Percentiles rank a stretch among this genome's conserved stretches.
phyloP scores from a whole-genome alignment of 2,329 filamentous ascomycete genomes.

The Calycina herbarum region DNA sequence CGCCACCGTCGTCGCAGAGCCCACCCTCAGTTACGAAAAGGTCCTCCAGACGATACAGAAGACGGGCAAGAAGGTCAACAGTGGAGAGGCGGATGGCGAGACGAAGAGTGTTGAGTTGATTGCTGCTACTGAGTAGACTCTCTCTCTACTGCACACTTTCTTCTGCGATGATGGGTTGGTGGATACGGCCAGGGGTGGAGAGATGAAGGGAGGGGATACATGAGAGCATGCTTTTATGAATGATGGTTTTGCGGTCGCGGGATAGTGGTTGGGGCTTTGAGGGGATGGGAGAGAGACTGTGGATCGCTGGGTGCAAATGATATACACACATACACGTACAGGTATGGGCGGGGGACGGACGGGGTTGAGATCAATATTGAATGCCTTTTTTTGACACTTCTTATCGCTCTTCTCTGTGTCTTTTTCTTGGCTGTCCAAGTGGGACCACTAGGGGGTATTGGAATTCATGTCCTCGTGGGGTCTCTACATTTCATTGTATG shows the following conservation, averaged over 20 bases:
- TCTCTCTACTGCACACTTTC: not conserved
- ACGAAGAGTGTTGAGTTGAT: conserved; percentile 15
- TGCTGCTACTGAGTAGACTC: not conserved
- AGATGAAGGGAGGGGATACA: not conserved
- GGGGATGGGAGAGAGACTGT: too few species aligned
- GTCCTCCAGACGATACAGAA: conserved; percentile 86
- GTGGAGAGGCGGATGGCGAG: conserved; percentile 68
- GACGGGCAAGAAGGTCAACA: conserved; percentile 90
- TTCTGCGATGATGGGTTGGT: not conserved
- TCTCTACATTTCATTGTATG: too few species aligned
- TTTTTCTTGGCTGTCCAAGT: too few species aligned
- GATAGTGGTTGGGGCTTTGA: too few species aligned
- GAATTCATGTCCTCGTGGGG: too few species aligned
- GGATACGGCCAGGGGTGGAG: not conserved
- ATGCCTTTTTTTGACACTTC: too few species aligned
- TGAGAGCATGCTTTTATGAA: not conserved
- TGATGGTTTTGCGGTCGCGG: not conserved
- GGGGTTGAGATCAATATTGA: too few species aligned
- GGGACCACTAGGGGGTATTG: too few species aligned
- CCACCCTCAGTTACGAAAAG: conserved; percentile 72
- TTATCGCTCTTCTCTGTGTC: too few species aligned
- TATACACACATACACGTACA: too few species aligned
- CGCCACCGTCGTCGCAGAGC: conserved; percentile 72
- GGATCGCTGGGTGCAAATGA: too few species aligned
- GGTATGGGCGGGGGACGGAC: too few species aligned